Conservation (phyloP, 352 stramenopile genomes). For the Globisporangium splendens region DNA sequence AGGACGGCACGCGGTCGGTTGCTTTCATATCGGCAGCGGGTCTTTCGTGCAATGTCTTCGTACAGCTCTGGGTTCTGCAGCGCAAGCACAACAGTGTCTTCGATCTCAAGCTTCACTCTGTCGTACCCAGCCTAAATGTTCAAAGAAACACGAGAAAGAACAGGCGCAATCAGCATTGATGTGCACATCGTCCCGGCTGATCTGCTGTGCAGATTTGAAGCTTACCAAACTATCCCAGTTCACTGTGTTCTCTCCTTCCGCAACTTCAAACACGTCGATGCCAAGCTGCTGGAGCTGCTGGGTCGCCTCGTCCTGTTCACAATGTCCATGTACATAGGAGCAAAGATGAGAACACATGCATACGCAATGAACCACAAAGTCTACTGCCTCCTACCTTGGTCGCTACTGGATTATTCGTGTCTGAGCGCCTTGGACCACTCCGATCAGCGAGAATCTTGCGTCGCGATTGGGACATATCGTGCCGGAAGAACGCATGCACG, state of each 20-base stretch:
- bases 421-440: conserved; percentile 7
- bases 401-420: conserved; percentile 9
- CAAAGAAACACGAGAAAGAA: neutral
- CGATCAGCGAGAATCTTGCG: conserved; percentile 47
- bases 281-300: conserved; percentile 75
- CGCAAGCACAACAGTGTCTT: conserved; percentile 91
- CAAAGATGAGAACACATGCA: neutral
- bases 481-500: conserved; percentile 68
- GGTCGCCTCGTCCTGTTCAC: conserved; percentile 64
- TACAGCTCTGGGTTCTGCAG: conserved; percentile 91
- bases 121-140: conserved; percentile 80
- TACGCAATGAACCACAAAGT: neutral
- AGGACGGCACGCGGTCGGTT: conserved; percentile 88
- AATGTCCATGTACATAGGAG: neutral
- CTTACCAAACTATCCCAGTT: conserved; percentile 82
- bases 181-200: neutral
- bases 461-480: conserved; percentile 57
- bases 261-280: conserved; percentile 79
- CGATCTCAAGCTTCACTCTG: conserved; percentile 88
- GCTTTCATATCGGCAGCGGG: conserved; percentile 84
- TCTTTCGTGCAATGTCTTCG: conserved; percentile 88
- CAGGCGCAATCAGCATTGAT: neutral
- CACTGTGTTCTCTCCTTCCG: conserved; percentile 47
- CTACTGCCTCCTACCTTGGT: conserved; percentile 32
- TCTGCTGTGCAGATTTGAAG: neutral